Percentiles rank a stretch among this genome's conserved stretches.
These are phyloP conservation scores for Teratosphaeria viscida DNA, from an alignment of 2,329 filamentous ascomycete species.

Conservation along the genomic window DNA sequence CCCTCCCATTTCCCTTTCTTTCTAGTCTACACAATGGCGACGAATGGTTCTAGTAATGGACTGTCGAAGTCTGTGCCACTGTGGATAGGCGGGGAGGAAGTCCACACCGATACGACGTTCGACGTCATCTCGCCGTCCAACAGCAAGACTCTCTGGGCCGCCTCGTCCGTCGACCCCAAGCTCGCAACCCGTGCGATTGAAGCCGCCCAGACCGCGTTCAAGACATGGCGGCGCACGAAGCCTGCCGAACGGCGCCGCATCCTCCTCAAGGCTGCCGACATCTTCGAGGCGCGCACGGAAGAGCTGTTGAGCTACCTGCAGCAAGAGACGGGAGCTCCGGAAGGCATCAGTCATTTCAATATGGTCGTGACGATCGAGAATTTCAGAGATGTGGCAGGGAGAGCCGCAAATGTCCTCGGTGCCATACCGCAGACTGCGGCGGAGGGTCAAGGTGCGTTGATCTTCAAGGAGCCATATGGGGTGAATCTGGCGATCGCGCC, in stretches of 20 bases:
- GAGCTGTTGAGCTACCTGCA: conserved; percentile 53
- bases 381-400: conserved; percentile 43
- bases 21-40: background rate
- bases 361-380: conserved; percentile 32
- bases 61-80: conserved; percentile 26
- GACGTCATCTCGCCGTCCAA: conserved; percentile 47
- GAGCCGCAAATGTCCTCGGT: conserved; percentile 39
- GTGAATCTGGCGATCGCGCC: conserved; percentile 71
- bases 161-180: conserved; percentile 45
- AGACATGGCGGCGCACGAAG: conserved; percentile 55
- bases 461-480: conserved; percentile 67
- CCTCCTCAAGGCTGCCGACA: conserved; percentile 56
- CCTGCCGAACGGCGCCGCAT: conserved; percentile 55
- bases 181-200: conserved; percentile 47
- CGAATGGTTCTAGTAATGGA: conserved; percentile 1
- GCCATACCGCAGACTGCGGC: conserved; percentile 38
- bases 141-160: conserved; percentile 43
- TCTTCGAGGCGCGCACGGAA: conserved; percentile 49
- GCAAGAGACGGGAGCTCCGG: conserved; percentile 45
- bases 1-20: background rate
- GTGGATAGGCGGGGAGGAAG: conserved; percentile 40
- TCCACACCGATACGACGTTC: conserved; percentile 40
- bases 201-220: conserved; percentile 58
- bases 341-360: conserved; percentile 32
- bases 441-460: conserved; percentile 48